Percentiles rank a stretch among this genome's conserved stretches.
Conservation (phyloP, 441 rosid species). For the Populus trichocarpa region DNA sequence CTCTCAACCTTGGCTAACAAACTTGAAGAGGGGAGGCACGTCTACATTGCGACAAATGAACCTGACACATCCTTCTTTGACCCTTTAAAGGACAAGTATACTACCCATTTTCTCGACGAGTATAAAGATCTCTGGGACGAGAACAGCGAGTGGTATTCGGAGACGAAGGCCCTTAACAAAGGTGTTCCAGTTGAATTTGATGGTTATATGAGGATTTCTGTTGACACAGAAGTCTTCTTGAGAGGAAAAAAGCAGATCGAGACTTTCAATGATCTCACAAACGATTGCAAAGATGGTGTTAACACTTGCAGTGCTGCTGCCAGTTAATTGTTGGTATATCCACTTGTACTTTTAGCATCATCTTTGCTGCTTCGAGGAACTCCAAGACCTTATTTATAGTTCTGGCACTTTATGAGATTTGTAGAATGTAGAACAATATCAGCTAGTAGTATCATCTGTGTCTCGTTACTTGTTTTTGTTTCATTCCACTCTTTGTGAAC, state of each 20-base stretch:
- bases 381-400: conserved; percentile 19
- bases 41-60: conserved; percentile 84
- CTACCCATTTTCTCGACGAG: conserved; percentile 77
- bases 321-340: conserved; percentile 35
- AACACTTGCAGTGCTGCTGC: conserved; percentile 77
- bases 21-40: conserved; percentile 74
- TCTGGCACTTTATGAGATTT: conserved; percentile 16
- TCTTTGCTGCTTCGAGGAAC: conserved; percentile 24
- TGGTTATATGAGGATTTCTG: conserved; percentile 86
- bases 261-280: conserved; percentile 82
- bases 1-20: conserved; percentile 60
- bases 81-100: conserved; percentile 74
- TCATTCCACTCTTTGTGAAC: background rate
- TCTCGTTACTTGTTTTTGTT: background rate
- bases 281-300: conserved; percentile 81
- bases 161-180: conserved; percentile 75
- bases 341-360: conserved; percentile 26
- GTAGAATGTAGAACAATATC: conserved; percentile 21
- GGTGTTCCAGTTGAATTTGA: conserved; percentile 86
- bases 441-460: background rate
- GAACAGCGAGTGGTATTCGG: conserved; percentile 87
- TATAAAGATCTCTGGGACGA: conserved; percentile 84
- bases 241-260: conserved; percentile 94
- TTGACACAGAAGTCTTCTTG: conserved; percentile 85
- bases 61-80: conserved; percentile 59